A percentile compares a stretch with the other conserved stretches of the same genome.
Evolutionary conservation across 352 stramenopile species (phyloP).

Genomic region (Hyaloperonospora brassicae): DNA sequence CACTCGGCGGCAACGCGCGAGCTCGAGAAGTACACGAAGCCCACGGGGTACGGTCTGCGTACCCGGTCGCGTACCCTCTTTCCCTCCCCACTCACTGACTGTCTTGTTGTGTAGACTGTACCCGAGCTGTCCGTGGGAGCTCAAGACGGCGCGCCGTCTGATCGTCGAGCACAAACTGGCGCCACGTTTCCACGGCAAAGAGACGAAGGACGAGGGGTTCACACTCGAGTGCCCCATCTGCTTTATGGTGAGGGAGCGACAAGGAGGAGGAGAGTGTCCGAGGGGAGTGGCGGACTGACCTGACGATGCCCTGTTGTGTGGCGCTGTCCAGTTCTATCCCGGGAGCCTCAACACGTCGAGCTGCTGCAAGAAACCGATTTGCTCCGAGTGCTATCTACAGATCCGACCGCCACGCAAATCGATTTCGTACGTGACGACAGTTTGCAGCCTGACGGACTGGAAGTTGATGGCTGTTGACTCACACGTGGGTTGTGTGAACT

Average conservation of each 20-base stretch:
- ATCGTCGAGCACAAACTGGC: constrained; percentile 70
- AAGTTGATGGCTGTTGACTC: not conserved
- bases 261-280: not conserved
- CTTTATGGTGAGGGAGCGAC: constrained; percentile 44
- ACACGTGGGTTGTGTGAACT: not conserved
- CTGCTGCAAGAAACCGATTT: constrained; percentile 70
- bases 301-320: not conserved
- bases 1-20: constrained; percentile 37
- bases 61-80: not conserved
- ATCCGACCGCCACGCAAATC: constrained; percentile 44
- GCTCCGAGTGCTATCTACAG: constrained; percentile 62
- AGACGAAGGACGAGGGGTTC: constrained; percentile 53
- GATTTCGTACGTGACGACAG: constrained; percentile 32
- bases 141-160: constrained; percentile 49
- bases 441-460: not conserved
- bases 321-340: constrained; percentile 41
- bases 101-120: constrained; percentile 43
- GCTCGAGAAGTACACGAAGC: constrained; percentile 58
- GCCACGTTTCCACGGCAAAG: constrained; percentile 56
- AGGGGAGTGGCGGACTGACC: constrained; percentile 1
- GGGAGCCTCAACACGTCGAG: constrained; percentile 47
- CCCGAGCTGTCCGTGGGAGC: constrained; percentile 65
- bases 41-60: constrained; percentile 38
- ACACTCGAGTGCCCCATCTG: constrained; percentile 78
- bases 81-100: not conserved